Evolutionary conservation across 805 yeast genomes (phyloP), one percentile per base, ranked within the genome.

Genomic region (Teunomyces kruisii): DNA sequence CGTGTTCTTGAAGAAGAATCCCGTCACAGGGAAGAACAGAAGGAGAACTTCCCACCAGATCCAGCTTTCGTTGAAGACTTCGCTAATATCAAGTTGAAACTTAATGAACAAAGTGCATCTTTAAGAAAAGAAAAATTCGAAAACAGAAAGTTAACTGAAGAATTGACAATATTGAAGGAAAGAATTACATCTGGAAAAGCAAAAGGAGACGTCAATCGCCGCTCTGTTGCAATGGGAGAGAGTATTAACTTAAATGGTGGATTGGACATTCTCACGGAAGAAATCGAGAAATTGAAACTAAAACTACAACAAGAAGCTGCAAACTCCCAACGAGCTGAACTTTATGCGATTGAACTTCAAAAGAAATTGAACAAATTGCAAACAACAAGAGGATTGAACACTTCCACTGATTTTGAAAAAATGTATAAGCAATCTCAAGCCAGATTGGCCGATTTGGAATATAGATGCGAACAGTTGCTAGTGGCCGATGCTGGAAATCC

Each of bases 121-220:
- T 53, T 81, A 42, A 67, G 79, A 36, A 75, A 69, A 30, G 83
- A 79, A 53, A 64, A 59, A 45, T 68, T 72, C 29, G 76, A 71
- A 49, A 70, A 69, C 43, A 70, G 54, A 60, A 76, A 64, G 47
- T 59, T 84, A 36, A 65, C 71, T 17, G 81, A 84, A 37, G 88
- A 84, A 47, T 56, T 84, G 42, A 73, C 75, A 27, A 65, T 84
- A 53, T 62, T 86, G 10, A 85, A 83, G 51, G 77, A 83, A 1
- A 74, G 87, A 53, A 59, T 82, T n/a, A 83, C 85, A 2, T 73
- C 84, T n/a, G 84, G 81, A 78, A 55, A 78, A 66, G 41, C 56
- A 72, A 49, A 70, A 64, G 63, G 64, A 32, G 55, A 57, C 42
- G 56, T 43, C 47, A 53, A 55, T 49, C 50, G 71, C 44, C 54